Base-by-base conservation (phyloP, 352 stramenopile species). In the Globisporangium sylvaticum region DNA sequence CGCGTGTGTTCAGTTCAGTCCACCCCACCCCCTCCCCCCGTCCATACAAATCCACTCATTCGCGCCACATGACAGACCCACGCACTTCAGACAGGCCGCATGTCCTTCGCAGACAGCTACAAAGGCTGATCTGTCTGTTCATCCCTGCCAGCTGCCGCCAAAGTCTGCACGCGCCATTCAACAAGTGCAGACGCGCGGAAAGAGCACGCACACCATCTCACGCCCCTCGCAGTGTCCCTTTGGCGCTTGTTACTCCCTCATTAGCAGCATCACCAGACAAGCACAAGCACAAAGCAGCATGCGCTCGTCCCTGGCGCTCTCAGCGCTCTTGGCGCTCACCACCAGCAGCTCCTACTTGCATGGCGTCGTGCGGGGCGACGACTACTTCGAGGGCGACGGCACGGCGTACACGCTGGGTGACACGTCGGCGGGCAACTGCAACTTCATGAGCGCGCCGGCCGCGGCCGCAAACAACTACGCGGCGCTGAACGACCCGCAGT, bases 401-500 rank as follows among this genome's bases (percentile, higher is more conserved):
- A 90, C 81, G 10, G 72, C 74, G 25, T 88, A 90, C 70, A 80
- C 69, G n/a, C 76, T 90, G 3, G 66, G 64, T n/a, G 54, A 79
- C 46, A 68, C 77, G 14, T 81, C 68, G 20, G 44, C 61, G 0
- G 79, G 81, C 58, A 89, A 87, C 68, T 78, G 72, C 56, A 78
- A 78, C 54, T 78, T 78, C 53, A 78, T 78, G 72, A 34, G 39
- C 4, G 54, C 54, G 42, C 55, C 55, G 0, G 39, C 57, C 0
- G 64, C 39, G 18, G 64, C 29, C 64, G 64, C 56, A 75, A 74
- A 61, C 25, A 79, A 89, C 73, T 90, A 92, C 64, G 84, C 78
- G n/a, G 84, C 84, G 5, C 64, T 92, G 32, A 92, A 91, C 65
- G 71, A 83, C 70, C 69, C 78, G 6, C 84, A 92, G 71, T 92